These are phyloP conservation scores for Skeletonema marinoi DNA, from an alignment of 108 stramenopile genomes.

Conservation along the genomic window DNA sequence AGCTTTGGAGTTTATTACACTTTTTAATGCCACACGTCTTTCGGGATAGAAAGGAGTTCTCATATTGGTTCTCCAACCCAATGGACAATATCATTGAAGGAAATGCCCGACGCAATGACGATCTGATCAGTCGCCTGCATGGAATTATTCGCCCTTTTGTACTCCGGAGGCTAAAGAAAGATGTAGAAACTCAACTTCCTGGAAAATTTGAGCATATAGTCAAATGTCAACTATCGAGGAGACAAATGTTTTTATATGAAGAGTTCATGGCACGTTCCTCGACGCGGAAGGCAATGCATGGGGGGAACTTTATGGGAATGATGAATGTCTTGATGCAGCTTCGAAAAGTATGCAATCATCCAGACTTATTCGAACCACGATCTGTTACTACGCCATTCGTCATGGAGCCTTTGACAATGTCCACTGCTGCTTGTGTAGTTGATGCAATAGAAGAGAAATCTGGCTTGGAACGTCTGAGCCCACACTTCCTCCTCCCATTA, in stretches of 20 bases:
- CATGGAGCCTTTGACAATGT: constrained; percentile 61
- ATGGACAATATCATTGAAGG: constrained; percentile 95
- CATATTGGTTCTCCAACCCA: constrained; percentile 98
- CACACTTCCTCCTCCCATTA: constrained; percentile 45
- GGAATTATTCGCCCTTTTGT: constrained; percentile 97
- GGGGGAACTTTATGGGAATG: constrained; percentile 97
- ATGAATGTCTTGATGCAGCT: constrained; percentile 99
- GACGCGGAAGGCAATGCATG: constrained; percentile 84
- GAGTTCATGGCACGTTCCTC: constrained; percentile 97
- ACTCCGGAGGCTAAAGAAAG: constrained; percentile 94
- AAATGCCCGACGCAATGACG: constrained; percentile 67
- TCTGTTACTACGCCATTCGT: constrained; percentile 92
- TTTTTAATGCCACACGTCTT: constrained; percentile 90
- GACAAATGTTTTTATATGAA: constrained; percentile 96
- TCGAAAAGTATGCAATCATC: constrained; percentile 99
- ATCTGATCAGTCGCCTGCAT: constrained; percentile 90
- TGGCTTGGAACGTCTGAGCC: constrained; percentile 50
- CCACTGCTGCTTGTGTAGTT: constrained; percentile 49
- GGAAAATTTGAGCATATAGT: constrained; percentile 97
- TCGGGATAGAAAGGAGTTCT: constrained; percentile 93
- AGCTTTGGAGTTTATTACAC: constrained; percentile 91
- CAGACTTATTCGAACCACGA: constrained; percentile 97
- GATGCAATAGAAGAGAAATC: constrained; percentile 40
- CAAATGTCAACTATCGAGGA: constrained; percentile 90
- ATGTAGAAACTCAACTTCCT: constrained; percentile 97